These are phyloP conservation scores for Daldinia caldariorum DNA, from an alignment of 495 filamentous ascomycete species.

Conservation along the genomic window DNA sequence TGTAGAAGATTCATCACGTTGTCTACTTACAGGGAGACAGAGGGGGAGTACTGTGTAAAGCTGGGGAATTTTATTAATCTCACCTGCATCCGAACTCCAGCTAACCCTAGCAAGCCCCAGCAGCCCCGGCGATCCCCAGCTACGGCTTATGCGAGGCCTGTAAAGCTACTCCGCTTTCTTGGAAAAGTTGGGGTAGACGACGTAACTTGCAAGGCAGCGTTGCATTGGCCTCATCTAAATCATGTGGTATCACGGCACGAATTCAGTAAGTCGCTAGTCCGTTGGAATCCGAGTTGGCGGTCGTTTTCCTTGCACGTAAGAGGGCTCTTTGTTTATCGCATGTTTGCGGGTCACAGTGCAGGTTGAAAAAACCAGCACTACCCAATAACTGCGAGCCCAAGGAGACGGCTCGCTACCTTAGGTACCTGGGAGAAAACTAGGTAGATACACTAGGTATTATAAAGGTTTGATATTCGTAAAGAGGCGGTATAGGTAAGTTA, in stretches of 20 bases:
- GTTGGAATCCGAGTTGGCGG: conserved; percentile 16
- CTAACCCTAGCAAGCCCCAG: conserved; percentile 5
- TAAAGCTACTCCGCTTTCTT: conserved; percentile 50
- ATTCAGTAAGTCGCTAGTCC: conserved; percentile 39
- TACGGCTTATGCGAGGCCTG: conserved; percentile 20
- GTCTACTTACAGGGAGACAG: conserved; percentile 21
- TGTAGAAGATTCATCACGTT: conserved; percentile 30
- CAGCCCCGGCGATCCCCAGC: conserved; percentile 41
- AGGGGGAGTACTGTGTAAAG: conserved; percentile 26
- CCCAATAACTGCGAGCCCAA: conserved; percentile 16
- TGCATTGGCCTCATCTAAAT: conserved; percentile 35
- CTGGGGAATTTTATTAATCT: conserved; percentile 46
- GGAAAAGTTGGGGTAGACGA: conserved; percentile 47
- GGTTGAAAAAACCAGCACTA: neutral
- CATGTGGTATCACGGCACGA: conserved; percentile 39
- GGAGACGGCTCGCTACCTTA: conserved; percentile 28
- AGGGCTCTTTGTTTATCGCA: conserved; percentile 25
- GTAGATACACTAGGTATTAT: neutral
- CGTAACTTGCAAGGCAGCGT: conserved; percentile 38
- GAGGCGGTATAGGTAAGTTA: conserved; percentile 33
- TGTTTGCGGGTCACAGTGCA: conserved; percentile 40
- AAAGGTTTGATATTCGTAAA: conserved; percentile 1
- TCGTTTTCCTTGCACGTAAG: conserved; percentile 15
- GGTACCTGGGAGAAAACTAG: conserved; percentile 18
- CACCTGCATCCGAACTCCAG: conserved; percentile 37